Conservation (phyloP, 257 asterid genomes). For the Ehretia macrophylla region DNA sequence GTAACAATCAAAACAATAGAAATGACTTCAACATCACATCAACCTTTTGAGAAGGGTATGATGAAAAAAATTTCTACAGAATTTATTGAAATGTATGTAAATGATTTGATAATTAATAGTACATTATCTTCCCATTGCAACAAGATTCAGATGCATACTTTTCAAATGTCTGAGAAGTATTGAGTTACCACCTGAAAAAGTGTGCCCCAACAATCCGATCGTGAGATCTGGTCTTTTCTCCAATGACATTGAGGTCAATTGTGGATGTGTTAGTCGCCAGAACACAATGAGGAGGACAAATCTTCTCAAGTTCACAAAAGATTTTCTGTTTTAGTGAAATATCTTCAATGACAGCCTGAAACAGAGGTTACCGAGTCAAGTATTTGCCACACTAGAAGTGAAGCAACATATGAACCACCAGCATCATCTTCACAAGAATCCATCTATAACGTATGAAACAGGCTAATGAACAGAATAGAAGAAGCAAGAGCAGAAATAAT, state of each 20-base stretch:
- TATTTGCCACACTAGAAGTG: conserved; percentile 7
- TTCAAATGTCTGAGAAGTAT: not conserved
- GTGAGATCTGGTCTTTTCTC: conserved; percentile 71
- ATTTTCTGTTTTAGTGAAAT: conserved; percentile 77
- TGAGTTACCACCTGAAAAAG: conserved; percentile 74
- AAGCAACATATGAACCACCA: no score
- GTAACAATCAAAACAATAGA: no score
- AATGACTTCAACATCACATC: no score
- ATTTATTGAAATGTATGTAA: no score
- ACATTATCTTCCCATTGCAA: not conserved
- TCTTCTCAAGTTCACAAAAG: conserved; percentile 83
- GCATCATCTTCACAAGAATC: no score
- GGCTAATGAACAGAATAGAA: no score
- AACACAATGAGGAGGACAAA: conserved; percentile 86
- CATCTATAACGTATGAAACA: no score
- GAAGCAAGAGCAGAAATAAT: no score
- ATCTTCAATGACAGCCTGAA: conserved; percentile 95
- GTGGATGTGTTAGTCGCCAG: conserved; percentile 96
- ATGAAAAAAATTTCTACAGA: no score
- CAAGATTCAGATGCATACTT: not conserved
- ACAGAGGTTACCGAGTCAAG: conserved; percentile 19
- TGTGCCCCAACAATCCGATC: conserved; percentile 94
- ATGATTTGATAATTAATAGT: no score
- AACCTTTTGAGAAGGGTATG: no score
- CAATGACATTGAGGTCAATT: conserved; percentile 77